Percentiles rank a stretch among this genome's conserved stretches.
phyloP scores from a whole-genome alignment of 306 rosid species.

The Elaeagnus macrophylla region DNA sequence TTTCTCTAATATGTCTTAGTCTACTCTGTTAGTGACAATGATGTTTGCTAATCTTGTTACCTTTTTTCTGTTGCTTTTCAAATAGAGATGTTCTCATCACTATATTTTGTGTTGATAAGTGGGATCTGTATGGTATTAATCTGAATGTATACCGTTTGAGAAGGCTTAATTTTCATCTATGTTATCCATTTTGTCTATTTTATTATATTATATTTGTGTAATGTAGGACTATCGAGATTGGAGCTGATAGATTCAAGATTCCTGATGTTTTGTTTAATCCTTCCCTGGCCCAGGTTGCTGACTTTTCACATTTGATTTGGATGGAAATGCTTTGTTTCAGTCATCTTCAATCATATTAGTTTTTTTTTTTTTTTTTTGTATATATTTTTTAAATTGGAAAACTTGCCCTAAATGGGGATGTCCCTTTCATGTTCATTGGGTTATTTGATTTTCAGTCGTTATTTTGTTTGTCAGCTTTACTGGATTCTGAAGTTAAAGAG shows the following conservation, averaged over 20 bases:
- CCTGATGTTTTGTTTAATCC: conserved; percentile 96
- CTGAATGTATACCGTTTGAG: conserved; percentile 8
- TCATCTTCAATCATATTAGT: conserved; percentile 1
- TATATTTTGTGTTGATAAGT: too few species aligned
- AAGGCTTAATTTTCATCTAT: conserved; percentile 9
- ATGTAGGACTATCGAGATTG: conserved; percentile 87
- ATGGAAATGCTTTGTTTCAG: not conserved
- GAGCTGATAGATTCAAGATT: conserved; percentile 93
- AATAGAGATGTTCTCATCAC: too few species aligned
- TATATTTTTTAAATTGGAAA: conserved; percentile 1
- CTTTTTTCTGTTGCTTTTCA: not conserved
- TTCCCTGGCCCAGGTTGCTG: conserved; percentile 60
- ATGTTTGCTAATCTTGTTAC: not conserved
- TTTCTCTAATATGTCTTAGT: not conserved
- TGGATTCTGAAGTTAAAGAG: too few species aligned
- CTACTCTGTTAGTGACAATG: too few species aligned
- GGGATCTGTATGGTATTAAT: conserved; percentile 7
- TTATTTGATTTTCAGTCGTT: too few species aligned
- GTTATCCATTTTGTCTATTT: not conserved
- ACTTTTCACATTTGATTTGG: not conserved
- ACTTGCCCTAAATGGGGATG: too few species aligned
- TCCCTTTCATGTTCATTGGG: too few species aligned
- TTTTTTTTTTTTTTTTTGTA: not conserved
- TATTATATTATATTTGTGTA: conserved; percentile 10
- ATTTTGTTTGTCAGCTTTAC: too few species aligned